These are phyloP conservation scores for Penicillium silybi DNA, from an alignment of 495 filamentous ascomycete genomes.

Conservation along the genomic window DNA sequence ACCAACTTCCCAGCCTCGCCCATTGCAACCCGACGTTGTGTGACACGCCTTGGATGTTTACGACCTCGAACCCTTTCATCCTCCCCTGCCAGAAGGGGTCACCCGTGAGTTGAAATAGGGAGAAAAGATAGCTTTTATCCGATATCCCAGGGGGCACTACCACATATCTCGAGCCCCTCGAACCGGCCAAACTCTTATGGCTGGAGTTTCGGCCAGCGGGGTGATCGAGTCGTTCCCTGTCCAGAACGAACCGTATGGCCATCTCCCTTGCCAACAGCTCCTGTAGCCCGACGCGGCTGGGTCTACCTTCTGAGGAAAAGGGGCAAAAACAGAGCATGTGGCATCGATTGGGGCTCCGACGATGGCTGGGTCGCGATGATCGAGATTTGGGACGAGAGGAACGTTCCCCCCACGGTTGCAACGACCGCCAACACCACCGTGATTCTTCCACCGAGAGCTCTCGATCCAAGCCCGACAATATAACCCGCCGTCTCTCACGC, in stretches of 20 bases:
- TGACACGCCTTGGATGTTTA: conserved; percentile 20
- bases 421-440: conserved; percentile 1
- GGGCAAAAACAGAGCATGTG: conserved; percentile 49
- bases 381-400: conserved; percentile 28
- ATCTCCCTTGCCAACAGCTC: conserved; percentile 41
- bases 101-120: background rate
- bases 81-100: background rate
- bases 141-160: background rate
- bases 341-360: conserved; percentile 43
- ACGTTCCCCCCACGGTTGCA: conserved; percentile 13
- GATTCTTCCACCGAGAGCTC: conserved; percentile 23
- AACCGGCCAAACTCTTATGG: conserved; percentile 36
- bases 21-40: conserved; percentile 32
- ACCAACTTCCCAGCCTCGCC: conserved; percentile 26
- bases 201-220: conserved; percentile 29
- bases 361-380: conserved; percentile 49
- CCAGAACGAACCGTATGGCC: conserved; percentile 38
- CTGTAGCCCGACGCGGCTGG: conserved; percentile 38
- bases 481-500: conserved; percentile 56
- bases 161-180: background rate
- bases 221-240: conserved; percentile 34
- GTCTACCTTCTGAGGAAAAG: conserved; percentile 35
- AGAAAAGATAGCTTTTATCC: background rate
- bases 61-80: conserved; percentile 1
- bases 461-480: conserved; percentile 39